Evolutionary conservation across 805 yeast species (phyloP).

Genomic region (Candida ulmi): DNA sequence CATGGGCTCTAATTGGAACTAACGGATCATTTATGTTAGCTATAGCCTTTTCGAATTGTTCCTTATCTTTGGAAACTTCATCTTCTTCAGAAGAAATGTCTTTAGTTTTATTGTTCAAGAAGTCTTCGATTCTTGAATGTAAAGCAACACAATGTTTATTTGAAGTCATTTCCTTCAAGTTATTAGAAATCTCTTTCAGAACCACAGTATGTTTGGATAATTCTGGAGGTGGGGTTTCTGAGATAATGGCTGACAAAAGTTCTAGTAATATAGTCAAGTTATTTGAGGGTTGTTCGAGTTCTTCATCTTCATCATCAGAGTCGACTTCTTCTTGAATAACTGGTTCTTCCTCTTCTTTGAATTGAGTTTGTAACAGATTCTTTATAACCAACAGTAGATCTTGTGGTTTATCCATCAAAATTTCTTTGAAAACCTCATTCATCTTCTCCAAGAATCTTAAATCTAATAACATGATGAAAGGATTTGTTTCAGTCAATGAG

Average conservation of each 20-base stretch:
- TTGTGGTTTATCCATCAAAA: slow-evolving; percentile 36
- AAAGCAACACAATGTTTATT: slow-evolving; percentile 13
- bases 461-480: slow-evolving; percentile 52
- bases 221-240: slow-evolving; percentile 21
- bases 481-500: slow-evolving; percentile 29
- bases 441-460: slow-evolving; percentile 60
- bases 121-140: slow-evolving; percentile 12
- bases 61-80: slow-evolving; percentile 26
- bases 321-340: slow-evolving; percentile 21
- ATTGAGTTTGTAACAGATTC: slow-evolving; percentile 29
- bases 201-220: slow-evolving; percentile 17
- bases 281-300: slow-evolving; percentile 20
- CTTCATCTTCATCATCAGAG: slow-evolving; percentile 27
- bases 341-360: slow-evolving; percentile 5
- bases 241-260: slow-evolving; percentile 31
- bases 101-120: slow-evolving; percentile 8
- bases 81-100: slow-evolving; percentile 3
- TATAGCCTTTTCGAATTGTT: slow-evolving; percentile 52
- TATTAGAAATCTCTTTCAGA: slow-evolving; percentile 25
- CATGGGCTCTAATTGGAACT: slow-evolving; percentile 84
- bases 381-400: slow-evolving; percentile 50
- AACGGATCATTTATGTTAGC: slow-evolving; percentile 67
- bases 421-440: slow-evolving; percentile 51
- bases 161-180: slow-evolving; percentile 10
- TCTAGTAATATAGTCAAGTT: slow-evolving; percentile 31